These are phyloP conservation scores for Euptelea pleiosperma DNA, from an alignment of 164 flowering plant species.

Conservation along the genomic window DNA sequence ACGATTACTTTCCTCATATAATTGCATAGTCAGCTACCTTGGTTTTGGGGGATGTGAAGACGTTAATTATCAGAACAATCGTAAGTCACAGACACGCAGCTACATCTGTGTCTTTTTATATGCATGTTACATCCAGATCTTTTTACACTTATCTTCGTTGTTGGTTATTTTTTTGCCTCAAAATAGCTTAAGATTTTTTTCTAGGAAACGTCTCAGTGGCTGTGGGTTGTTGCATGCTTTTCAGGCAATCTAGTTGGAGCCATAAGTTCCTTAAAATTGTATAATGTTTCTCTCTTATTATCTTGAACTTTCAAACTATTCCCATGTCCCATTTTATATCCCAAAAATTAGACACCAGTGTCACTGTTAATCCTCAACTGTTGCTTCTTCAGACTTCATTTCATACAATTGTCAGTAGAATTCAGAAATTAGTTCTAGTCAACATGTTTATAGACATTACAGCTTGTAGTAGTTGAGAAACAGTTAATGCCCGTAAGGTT, in stretches of 20 bases:
- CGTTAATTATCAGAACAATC: too few species aligned
- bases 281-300: not conserved
- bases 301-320: not conserved
- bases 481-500: not conserved
- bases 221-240: too few species aligned
- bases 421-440: not conserved
- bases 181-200: too few species aligned
- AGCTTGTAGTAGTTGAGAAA: not conserved
- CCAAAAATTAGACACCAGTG: not conserved
- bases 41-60: too few species aligned
- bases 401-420: not conserved
- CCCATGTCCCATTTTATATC: not conserved
- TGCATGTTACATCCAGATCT: too few species aligned
- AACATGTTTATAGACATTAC: not conserved
- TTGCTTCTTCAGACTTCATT: conserved; percentile 2
- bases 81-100: too few species aligned
- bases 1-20: not conserved
- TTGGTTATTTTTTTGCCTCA: too few species aligned
- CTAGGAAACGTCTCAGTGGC: too few species aligned
- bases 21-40: not conserved
- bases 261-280: not conserved
- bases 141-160: too few species aligned
- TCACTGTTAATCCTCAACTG: not conserved
- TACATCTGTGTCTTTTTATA: too few species aligned
- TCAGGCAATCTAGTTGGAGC: not conserved